Base-by-base conservation (phyloP, 2,329 filamentous ascomycete genomes). In the Knoxdaviesia capensis region DNA sequence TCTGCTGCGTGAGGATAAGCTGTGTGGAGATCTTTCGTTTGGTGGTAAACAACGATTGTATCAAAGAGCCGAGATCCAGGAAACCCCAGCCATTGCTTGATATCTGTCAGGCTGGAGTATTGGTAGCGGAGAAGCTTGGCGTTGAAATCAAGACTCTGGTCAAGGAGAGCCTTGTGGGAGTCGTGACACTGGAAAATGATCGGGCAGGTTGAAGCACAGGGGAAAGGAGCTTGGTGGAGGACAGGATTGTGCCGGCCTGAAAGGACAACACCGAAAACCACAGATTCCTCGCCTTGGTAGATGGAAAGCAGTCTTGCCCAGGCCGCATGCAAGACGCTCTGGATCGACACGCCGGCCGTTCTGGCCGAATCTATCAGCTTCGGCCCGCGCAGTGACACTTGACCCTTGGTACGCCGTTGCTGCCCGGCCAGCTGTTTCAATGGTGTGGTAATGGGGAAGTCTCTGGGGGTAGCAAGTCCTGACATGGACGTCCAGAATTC, bases 131-230 rank as follows among this genome's bases (percentile, higher is more conserved):
- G 69, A 1, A 86, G 59, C 5, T 64, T 59, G 0, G 70, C 65
- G 51, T 81, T 87, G 39, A 71, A 71, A 0, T 62, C 56, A 64
- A 86, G 76, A 57, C 86, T 77, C 9, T 63, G 58, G 5, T 65
- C 49, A 4, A 92, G 53, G 6, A 87, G 56, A 1, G 70, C 61
- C 1, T 51, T 48, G 45, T 80, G 79, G 0, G 66, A 69, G 0
- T 64, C 53, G 1, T 54, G 53, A 11, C 80, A 66, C 28, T 63
- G 55, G n/a, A 72, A 71, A 7, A 77, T 56, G 1, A 90, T 67
- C 0, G 88, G 88, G 2, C 94, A 56, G 0, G 86, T 94, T 1
- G 79, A 77, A 43, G 94, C 74, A 53, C 81, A 88, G 1, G 88
- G 87, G 41, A 94, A 82, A 0, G 73, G 66, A 5, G 71, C 68